Evolutionary conservation across 2,329 filamentous ascomycete species (phyloP), one percentile per base, ranked within the genome.

Genomic region (Fusarium redolens): DNA sequence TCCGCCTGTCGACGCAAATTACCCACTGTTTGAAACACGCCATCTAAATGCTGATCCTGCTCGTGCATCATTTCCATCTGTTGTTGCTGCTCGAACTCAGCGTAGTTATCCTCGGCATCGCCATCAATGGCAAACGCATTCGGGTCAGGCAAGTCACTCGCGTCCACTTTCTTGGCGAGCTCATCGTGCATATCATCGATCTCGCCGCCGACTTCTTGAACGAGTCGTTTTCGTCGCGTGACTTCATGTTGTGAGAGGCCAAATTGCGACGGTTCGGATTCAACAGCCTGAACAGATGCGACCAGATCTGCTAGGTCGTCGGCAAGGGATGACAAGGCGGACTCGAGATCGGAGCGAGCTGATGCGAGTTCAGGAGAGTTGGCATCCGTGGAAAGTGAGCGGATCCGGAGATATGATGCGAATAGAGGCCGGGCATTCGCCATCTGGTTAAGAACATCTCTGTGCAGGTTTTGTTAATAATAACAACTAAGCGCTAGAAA

Each of bases 391-490:
- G 92, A 89, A 31, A 97, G 92, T 50, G 95, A 96, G 79, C 95
- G 94, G 84, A 99, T 99, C 80, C 96, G 96, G 47, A 97, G 89
- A 86, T 97, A 99, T 20, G 95, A 98, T 72, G 93, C 92, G 87
- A 98, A 98, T 64, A 98, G 91, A 58, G 95, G 92, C 14, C 96
- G 92, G 59, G 94, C 93, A 18, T 90, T 90, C 74, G 92, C 89
- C 72, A 99, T 91, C 69, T 97, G 93, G 72, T 91, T 85, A 75
- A 97, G 91, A 75, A 98, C 94, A 84, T 99, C 96, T 83, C 95
- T 97, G 80, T 5, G 33, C n/a, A 17, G 50, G 18, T 54, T 14
- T 37, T 18, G 61, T 77, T 59, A 77, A 64, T 28, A 45, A 43
- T n/a, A 50, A 45, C 37, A 35, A 31, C 30, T 15, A 52, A 33